phyloP scores from a whole-genome alignment of 2,329 filamentous ascomycete genomes.

The Stachybotrys elegans region DNA sequence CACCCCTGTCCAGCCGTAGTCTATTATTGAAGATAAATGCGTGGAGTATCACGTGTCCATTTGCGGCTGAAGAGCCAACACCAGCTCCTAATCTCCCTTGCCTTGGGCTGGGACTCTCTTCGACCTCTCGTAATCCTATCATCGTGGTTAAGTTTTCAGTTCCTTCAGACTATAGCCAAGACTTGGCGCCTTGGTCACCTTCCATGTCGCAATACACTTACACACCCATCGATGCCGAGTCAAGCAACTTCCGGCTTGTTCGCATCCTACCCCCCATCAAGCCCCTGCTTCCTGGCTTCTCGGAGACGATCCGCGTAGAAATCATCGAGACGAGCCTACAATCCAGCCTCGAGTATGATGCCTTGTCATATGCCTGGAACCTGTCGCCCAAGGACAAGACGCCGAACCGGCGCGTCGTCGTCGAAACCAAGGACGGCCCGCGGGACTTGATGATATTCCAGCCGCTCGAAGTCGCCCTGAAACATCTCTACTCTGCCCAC shows the following conservation, averaged over 20 bases:
- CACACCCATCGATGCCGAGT: not conserved
- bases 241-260: slow-evolving; percentile 16
- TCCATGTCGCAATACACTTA: no score
- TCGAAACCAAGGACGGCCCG: slow-evolving; percentile 12
- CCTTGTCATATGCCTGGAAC: slow-evolving; percentile 27
- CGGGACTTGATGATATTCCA: slow-evolving; percentile 17
- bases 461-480: slow-evolving; percentile 23
- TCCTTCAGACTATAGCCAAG: no score
- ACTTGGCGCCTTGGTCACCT: no score
- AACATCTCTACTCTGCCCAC: slow-evolving; percentile 10
- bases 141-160: no score
- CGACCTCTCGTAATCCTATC: no score
- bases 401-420: slow-evolving; percentile 18
- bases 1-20: no score
- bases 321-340: slow-evolving; percentile 18
- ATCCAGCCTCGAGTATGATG: slow-evolving; percentile 15
- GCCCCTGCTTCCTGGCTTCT: slow-evolving; percentile 10
- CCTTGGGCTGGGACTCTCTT: no score
- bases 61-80: no score
- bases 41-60: no score
- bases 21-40: no score
- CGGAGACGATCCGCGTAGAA: slow-evolving; percentile 16
- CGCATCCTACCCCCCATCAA: slow-evolving; percentile 15
- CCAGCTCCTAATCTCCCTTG: no score
- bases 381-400: slow-evolving; percentile 2